Base-by-base conservation (phyloP, 1,284 basidiomycete species). In the Coniophora puteana region DNA sequence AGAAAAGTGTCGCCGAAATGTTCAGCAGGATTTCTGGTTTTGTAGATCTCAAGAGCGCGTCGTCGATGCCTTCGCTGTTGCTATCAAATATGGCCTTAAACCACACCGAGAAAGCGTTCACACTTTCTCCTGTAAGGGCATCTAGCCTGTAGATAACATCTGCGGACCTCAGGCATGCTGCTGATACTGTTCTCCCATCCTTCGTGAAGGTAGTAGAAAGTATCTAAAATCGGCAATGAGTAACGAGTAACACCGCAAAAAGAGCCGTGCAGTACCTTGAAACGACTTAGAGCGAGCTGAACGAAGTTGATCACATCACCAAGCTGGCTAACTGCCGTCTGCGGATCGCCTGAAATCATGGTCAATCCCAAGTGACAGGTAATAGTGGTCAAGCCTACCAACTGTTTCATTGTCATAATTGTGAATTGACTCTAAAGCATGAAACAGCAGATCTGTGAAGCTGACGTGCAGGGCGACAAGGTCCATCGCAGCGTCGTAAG, bases 11-110 rank as follows among this genome's bases (percentile, higher is more conserved):
- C 1, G 83, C 74, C 0, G 82, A 75, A 47, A 89, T 76, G 25
- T 74, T 74, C 22, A 89, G 62, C 2, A 90, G 59, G 0, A 69
- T 74, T 51, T 76, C 78, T 2, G 83, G 86, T 41, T 77, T 75
- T 4, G 85, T 89, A 12, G 80, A 76, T 48, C 84, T 88, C 53
- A 28, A 35, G 14, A 89, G 83, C 8, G 74, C 78, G 53, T 90
- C 87, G 47, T 88, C 87, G 21, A 90, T 89, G 3, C 87, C 87
- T 57, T 89, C 87, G 47, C 79, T 88, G 41, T 67, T 76, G 36
- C 67, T 78, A 53, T 87, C 83, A 56, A 90, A 90, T 14, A 89
- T 65, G 0, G 83, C 80, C 52, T 86, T 88, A 46, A 72, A 76
- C 87, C 87, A 90, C 3, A 68, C 66, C 22, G 62, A 57, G 48